A percentile compares a stretch with the other conserved stretches of the same genome.
Evolutionary conservation across 1,284 basidiomycete genomes (phyloP).

Genomic region (Exobasidium cylindrosporum): DNA sequence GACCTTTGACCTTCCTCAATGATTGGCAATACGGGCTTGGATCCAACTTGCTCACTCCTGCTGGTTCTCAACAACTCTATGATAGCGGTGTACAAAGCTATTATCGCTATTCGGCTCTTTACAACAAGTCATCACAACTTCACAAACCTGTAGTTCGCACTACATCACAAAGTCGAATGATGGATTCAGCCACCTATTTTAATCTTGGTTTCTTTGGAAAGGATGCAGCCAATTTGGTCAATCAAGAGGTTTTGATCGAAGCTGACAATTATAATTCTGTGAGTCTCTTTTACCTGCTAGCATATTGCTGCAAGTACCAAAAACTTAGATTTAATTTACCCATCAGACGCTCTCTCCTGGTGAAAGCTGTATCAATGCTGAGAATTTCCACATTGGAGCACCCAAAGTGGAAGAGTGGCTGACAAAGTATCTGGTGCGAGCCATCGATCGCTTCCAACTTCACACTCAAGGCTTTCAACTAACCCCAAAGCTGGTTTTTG

Average conservation of each 20-base stretch:
- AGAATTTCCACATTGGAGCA: background rate
- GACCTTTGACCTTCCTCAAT: conserved; percentile 44
- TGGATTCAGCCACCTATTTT: conserved; percentile 66
- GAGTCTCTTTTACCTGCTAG: too few species aligned
- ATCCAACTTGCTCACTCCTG: conserved; percentile 42
- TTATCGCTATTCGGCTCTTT: conserved; percentile 15
- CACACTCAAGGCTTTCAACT: conserved; percentile 55
- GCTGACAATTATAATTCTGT: background rate
- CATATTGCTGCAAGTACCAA: too few species aligned
- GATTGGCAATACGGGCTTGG: conserved; percentile 44
- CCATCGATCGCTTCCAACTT: conserved; percentile 36
- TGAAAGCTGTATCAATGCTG: background rate
- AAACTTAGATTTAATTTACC: too few species aligned
- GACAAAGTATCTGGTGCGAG: conserved; percentile 43
- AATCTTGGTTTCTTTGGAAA: conserved; percentile 3
- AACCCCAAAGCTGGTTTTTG: conserved; percentile 43
- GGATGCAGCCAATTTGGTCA: conserved; percentile 4
- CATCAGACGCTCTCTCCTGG: background rate
- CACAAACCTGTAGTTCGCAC: conserved; percentile 47
- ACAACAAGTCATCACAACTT: conserved; percentile 29
- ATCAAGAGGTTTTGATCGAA: conserved; percentile 7
- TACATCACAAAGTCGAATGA: conserved; percentile 67
- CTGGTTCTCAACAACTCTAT: conserved; percentile 42
- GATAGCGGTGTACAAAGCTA: conserved; percentile 14
- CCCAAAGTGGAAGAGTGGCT: conserved; percentile 31